These are phyloP conservation scores for Yamadazyma oceani DNA, from an alignment of 1,139 yeast genomes.

Conservation along the genomic window DNA sequence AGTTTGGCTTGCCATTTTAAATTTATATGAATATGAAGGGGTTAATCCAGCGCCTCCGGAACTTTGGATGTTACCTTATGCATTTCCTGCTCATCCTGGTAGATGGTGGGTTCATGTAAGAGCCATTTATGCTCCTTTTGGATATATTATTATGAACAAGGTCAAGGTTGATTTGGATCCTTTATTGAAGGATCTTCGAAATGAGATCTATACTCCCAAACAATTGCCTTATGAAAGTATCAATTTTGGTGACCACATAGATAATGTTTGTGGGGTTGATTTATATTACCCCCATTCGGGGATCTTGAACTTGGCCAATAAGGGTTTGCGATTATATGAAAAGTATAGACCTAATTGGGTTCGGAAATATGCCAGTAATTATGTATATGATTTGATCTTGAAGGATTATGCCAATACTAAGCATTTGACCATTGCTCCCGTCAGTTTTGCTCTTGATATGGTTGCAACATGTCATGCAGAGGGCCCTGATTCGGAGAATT, in stretches of 20 bases:
- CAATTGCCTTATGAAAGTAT: constrained; percentile 62
- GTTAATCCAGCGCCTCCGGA: constrained; percentile 99
- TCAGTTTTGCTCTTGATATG: constrained; percentile 81
- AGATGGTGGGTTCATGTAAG: constrained; percentile 99
- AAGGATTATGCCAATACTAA: constrained; percentile 82
- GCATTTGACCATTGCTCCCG: constrained; percentile 88
- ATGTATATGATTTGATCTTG: constrained; percentile 61
- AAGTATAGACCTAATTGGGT: constrained; percentile 77
- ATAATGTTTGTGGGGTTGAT: constrained; percentile 89
- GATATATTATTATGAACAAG: constrained; percentile 67
- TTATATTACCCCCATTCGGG: constrained; percentile 88
- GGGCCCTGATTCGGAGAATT: constrained; percentile 66
- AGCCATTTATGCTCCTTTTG: constrained; percentile 85
- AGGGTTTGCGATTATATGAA: constrained; percentile 62
- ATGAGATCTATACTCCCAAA: constrained; percentile 64
- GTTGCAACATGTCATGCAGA: constrained; percentile 68
- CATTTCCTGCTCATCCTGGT: constrained; percentile 85
- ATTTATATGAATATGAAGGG: constrained; percentile 91
- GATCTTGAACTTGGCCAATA: constrained; percentile 64
- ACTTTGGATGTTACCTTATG: constrained; percentile 83
- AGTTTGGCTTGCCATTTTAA: constrained; percentile 79
- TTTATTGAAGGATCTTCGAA: constrained; percentile 60
- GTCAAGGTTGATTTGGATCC: constrained; percentile 63
- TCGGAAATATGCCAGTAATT: constrained; percentile 49
- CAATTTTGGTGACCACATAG: constrained; percentile 68